Percentiles rank a stretch among this genome's conserved stretches.
These are phyloP conservation scores for Trypanosomatidae sp. DNA, from an alignment of 208 protist genomes.

Conservation along the genomic window DNA sequence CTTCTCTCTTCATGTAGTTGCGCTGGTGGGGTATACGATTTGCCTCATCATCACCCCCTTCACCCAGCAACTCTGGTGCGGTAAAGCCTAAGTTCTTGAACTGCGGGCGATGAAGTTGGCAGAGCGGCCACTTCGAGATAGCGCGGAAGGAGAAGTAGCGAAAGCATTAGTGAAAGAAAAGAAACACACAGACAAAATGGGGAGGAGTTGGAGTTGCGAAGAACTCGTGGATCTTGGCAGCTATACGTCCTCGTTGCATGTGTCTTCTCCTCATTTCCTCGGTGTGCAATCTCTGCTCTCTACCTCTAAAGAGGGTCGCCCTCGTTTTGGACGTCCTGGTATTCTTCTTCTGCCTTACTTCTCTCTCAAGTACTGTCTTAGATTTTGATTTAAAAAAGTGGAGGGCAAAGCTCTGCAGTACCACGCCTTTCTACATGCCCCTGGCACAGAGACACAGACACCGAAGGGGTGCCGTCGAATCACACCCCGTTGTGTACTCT, in stretches of 20 bases:
- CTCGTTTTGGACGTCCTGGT: neutral
- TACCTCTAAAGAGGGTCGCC: neutral
- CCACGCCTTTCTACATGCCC: neutral
- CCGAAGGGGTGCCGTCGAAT: neutral
- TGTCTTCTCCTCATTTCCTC: neutral
- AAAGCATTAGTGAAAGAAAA: neutral
- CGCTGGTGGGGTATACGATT: slow-evolving; percentile 29
- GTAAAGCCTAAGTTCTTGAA: slow-evolving; percentile 27
- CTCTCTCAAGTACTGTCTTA: neutral
- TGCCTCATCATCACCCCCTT: slow-evolving; percentile 45
- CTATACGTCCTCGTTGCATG: neutral
- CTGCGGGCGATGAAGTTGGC: too few relatives aligned
- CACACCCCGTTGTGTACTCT: neutral
- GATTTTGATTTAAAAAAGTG: neutral
- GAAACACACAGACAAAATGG: neutral
- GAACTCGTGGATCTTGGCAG: neutral
- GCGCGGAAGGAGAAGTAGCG: too few relatives aligned
- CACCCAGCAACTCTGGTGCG: slow-evolving; percentile 54
- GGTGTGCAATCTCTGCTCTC: neutral
- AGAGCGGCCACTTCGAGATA: neutral
- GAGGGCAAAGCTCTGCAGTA: neutral
- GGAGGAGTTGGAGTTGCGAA: neutral
- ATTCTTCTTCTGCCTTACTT: neutral
- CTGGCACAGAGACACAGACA: neutral
- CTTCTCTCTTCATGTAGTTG: slow-evolving; percentile 49